Conservation (phyloP, 768 basidiomycete genomes). For the Termitomyces sp. region DNA sequence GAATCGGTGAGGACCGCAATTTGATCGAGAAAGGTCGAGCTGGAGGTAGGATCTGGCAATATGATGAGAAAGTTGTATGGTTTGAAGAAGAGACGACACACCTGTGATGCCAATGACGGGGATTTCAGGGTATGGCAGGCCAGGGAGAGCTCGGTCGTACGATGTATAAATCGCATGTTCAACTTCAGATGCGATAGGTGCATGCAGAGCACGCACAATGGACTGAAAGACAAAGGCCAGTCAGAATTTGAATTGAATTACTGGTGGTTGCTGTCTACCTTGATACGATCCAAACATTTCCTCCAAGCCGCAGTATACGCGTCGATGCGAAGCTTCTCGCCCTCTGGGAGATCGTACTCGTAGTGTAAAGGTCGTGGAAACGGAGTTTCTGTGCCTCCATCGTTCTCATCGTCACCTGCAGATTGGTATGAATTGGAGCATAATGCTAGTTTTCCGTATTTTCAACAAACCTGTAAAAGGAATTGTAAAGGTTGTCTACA, state of each 20-base stretch:
- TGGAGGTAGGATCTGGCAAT: slow-evolving; percentile 37
- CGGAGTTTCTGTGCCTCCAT: not conserved
- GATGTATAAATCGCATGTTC: slow-evolving; percentile 38
- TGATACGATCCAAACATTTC: slow-evolving; percentile 52
- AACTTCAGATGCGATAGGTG: slow-evolving; percentile 43
- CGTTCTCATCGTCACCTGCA: slow-evolving; percentile 2
- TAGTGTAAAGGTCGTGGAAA: slow-evolving; percentile 1
- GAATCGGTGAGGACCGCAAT: slow-evolving; percentile 33
- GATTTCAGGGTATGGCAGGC: slow-evolving; percentile 57
- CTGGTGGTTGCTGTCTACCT: slow-evolving; percentile 32
- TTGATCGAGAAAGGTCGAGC: slow-evolving; percentile 43
- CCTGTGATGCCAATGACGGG: slow-evolving; percentile 57
- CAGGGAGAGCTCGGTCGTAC: slow-evolving; percentile 43
- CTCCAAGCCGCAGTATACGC: slow-evolving; percentile 58
- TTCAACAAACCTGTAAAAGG: slow-evolving; percentile 13
- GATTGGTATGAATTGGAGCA: not conserved
- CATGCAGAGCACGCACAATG: slow-evolving; percentile 44
- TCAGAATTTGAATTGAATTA: not conserved
- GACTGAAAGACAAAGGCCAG: slow-evolving; percentile 9
- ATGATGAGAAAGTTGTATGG: not conserved
- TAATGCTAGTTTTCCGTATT: not conserved
- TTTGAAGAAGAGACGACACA: slow-evolving; percentile 21
- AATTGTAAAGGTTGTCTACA: slow-evolving; percentile 15
- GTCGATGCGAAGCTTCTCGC: slow-evolving; percentile 34
- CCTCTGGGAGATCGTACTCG: slow-evolving; percentile 13